Evolutionary conservation across 225 moss, liverwort and hornwort genomes (phyloP).

Genomic region (Anthoceros angustus): DNA sequence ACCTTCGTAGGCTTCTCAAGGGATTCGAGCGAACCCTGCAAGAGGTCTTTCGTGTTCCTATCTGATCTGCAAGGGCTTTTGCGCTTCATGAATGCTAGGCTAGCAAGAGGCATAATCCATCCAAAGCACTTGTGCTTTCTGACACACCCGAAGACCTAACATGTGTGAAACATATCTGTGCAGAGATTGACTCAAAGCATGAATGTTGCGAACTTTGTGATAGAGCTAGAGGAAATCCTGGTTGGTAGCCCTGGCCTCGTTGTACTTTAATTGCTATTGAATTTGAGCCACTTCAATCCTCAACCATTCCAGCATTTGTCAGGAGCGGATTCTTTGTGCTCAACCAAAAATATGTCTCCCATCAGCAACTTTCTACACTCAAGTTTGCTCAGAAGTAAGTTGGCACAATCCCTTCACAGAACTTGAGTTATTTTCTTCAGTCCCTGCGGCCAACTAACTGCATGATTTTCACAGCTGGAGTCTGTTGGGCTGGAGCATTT

Average conservation of each 20-base stretch:
- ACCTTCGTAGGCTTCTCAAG: conserved; percentile 44
- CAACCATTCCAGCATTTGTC: neutral
- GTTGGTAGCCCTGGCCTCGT: conserved; percentile 15
- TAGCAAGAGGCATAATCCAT: neutral
- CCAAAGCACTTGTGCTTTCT: neutral
- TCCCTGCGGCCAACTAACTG: neutral
- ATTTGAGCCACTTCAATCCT: neutral
- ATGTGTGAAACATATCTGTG: neutral
- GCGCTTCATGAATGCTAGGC: neutral
- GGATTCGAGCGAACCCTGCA: conserved; percentile 63
- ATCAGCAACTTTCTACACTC: conserved; percentile 36
- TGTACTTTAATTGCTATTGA: neutral
- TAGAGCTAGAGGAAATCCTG: conserved; percentile 73
- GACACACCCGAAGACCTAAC: too few species aligned
- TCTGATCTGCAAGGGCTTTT: neutral
- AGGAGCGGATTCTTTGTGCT: conserved; percentile 61
- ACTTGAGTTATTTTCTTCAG: neutral
- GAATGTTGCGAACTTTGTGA: conserved; percentile 49
- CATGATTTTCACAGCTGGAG: conserved; percentile 36
- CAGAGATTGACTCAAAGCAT: conserved; percentile 64
- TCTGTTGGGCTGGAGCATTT: conserved; percentile 63
- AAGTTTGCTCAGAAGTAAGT: conserved; percentile 49
- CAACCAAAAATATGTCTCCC: conserved; percentile 40
- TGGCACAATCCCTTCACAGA: too few species aligned
- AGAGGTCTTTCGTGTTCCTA: conserved; percentile 24